Evolutionary conservation across 2,329 filamentous ascomycete species (phyloP).

Genomic region (Scedosporium aurantiacum): DNA sequence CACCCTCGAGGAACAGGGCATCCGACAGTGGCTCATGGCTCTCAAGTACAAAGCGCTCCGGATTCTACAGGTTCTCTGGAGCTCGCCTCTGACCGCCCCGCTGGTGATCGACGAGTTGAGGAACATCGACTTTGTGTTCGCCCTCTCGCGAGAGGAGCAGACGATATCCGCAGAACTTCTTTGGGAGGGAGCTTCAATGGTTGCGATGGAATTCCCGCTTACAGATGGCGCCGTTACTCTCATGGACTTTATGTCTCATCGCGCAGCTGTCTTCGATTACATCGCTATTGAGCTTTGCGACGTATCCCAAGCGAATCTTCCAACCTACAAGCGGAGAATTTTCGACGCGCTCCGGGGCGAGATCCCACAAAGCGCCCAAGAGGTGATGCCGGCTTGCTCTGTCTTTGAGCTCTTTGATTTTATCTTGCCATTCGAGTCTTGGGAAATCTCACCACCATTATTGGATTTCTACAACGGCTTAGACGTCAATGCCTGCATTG

Average conservation of each 20-base stretch:
- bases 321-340: constrained; percentile 57
- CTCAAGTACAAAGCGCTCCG: constrained; percentile 59
- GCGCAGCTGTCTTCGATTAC: constrained; percentile 74
- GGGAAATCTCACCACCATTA: constrained; percentile 38
- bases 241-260: constrained; percentile 65
- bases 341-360: constrained; percentile 69
- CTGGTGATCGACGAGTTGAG: constrained; percentile 72
- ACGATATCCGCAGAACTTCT: constrained; percentile 56
- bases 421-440: constrained; percentile 43
- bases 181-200: constrained; percentile 62
- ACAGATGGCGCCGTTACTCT: constrained; percentile 57
- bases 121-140: constrained; percentile 67
- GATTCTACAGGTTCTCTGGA: constrained; percentile 74
- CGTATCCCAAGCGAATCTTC: constrained; percentile 58
- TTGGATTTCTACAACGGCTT: constrained; percentile 53
- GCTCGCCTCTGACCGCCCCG: constrained; percentile 63
- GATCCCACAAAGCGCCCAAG: constrained; percentile 54
- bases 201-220: constrained; percentile 55
- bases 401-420: constrained; percentile 95
- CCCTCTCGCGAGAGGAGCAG: constrained; percentile 59
- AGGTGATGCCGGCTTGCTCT: constrained; percentile 56
- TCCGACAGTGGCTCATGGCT: constrained; percentile 57
- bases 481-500: constrained; percentile 53
- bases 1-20: constrained; percentile 46
- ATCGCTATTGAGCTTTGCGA: constrained; percentile 74